phyloP scores from a whole-genome alignment of 1,284 basidiomycete genomes.

The Fereydounia khargensis region DNA sequence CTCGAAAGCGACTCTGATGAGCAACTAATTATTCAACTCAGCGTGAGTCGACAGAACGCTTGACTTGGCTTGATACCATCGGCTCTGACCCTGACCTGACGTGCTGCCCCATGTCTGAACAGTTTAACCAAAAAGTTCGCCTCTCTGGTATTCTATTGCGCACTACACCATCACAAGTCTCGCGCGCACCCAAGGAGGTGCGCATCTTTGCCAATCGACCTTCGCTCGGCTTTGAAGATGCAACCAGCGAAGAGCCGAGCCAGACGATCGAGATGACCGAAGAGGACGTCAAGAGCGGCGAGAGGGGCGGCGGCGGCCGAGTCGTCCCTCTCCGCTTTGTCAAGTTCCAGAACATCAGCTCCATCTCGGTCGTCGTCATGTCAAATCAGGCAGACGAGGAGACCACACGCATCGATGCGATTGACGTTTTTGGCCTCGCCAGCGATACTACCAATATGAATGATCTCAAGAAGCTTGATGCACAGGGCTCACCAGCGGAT shows the following conservation, averaged over 20 bases:
- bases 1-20: slow-evolving; percentile 78
- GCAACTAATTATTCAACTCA: slow-evolving; percentile 61
- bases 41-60: slow-evolving; percentile 7
- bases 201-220: slow-evolving; percentile 55
- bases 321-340: slow-evolving; percentile 70
- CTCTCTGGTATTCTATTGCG: slow-evolving; percentile 70
- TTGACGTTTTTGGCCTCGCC: slow-evolving; percentile 71
- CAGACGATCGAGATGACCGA: slow-evolving; percentile 59
- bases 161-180: slow-evolving; percentile 48
- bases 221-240: slow-evolving; percentile 58
- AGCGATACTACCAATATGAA: slow-evolving; percentile 64
- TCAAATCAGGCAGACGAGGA: slow-evolving; percentile 74
- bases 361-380: slow-evolving; percentile 69
- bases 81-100: too few species aligned
- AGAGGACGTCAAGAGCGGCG: slow-evolving; percentile 40
- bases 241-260: slow-evolving; percentile 55
- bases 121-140: slow-evolving; percentile 79
- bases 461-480: slow-evolving; percentile 36
- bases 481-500: slow-evolving; percentile 12
- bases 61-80: background rate
- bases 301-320: slow-evolving; percentile 60
- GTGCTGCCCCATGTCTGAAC: background rate
- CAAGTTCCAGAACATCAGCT: slow-evolving; percentile 70
- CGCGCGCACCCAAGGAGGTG: slow-evolving; percentile 17
- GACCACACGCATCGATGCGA: slow-evolving; percentile 72